Base-by-base conservation (phyloP, 306 rosid genomes). In the Morella rubra region DNA sequence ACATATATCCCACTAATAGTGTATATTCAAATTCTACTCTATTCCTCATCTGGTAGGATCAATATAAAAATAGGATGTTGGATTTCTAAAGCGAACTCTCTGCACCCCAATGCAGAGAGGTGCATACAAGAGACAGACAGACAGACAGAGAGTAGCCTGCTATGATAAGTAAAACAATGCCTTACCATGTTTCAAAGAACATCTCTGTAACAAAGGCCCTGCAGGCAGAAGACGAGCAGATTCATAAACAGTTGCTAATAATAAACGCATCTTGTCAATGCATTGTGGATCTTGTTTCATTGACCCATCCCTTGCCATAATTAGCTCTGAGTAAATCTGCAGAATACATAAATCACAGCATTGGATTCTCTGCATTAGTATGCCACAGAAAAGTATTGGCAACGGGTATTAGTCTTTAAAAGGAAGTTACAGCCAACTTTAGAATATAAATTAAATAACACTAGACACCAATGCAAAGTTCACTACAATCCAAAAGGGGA, bases 211-310 rank as follows among this genome's bases (percentile, higher is more conserved):
- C 83, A 93, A 82, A 68, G 90, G 85, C 65, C 94, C 84, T 1
- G 82, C 74, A 44, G 93, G 89, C 56, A 89, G 83, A 82, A 93
- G 93, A 44, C 96, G 91, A n/a, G 87, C 90, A 77, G 95, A 84
- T 81, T 93, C 95, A 56, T 85, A 93, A 72, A 90, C 71, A 66
- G 96, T 87, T 77, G 98, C 93, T 87, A 88, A 76, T 69, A 93
- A 79, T 83, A 93, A 86, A 44, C 84, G 85, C 89, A 89, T 85
- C 87, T 87, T 84, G 80, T 85, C 82, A 82, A 88, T 81, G 74
- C 86, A 80, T 72, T 81, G 87, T 6, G 79, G 87, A 78, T 73
- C 80, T 53, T 83, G 81, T 60, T 83, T 78, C 15, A 78, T 80
- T 22, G 90, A 85, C 60, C 76, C 86, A 70, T 67, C 78, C 71